Evolutionary conservation across 495 filamentous ascomycete species (phyloP).

Genomic region (Astrocystis sublimbata): DNA sequence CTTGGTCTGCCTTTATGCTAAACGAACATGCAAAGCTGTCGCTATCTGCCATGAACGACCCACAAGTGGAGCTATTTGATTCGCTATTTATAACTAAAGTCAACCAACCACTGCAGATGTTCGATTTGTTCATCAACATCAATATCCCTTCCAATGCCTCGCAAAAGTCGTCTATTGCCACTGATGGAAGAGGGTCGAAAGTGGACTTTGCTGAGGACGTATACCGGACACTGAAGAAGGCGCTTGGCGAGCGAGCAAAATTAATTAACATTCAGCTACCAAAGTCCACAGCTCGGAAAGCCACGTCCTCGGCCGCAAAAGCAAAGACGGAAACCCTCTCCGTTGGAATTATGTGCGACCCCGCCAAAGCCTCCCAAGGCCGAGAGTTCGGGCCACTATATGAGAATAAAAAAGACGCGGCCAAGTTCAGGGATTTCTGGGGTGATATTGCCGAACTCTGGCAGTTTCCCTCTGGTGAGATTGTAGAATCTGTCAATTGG

Average conservation of each 20-base stretch:
- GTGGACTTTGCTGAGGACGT: constrained; percentile 49
- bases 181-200: constrained; percentile 32
- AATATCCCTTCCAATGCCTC: constrained; percentile 21
- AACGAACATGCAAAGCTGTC: constrained; percentile 71
- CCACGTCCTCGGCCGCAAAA: constrained; percentile 29
- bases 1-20: constrained; percentile 74
- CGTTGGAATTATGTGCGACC: constrained; percentile 71
- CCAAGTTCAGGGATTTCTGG: constrained; percentile 73
- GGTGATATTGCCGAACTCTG: constrained; percentile 72
- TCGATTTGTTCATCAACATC: constrained; percentile 61
- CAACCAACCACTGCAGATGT: constrained; percentile 66
- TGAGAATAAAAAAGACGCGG: constrained; percentile 70
- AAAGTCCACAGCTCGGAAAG: constrained; percentile 42
- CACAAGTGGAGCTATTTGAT: constrained; percentile 76
- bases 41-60: constrained; percentile 70
- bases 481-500: constrained; percentile 83
- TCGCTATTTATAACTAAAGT: constrained; percentile 75
- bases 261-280: constrained; percentile 60
- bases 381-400: constrained; percentile 86
- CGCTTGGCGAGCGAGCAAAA: constrained; percentile 72
- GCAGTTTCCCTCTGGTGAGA: constrained; percentile 72
- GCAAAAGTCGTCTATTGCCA: background rate
- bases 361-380: constrained; percentile 65
- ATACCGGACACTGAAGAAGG: constrained; percentile 63
- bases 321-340: constrained; percentile 41